Percentiles rank a stretch among this genome's conserved stretches.
Evolutionary conservation across 2,329 filamentous ascomycete genomes (phyloP).

Genomic region (Botrytis squamosa): DNA sequence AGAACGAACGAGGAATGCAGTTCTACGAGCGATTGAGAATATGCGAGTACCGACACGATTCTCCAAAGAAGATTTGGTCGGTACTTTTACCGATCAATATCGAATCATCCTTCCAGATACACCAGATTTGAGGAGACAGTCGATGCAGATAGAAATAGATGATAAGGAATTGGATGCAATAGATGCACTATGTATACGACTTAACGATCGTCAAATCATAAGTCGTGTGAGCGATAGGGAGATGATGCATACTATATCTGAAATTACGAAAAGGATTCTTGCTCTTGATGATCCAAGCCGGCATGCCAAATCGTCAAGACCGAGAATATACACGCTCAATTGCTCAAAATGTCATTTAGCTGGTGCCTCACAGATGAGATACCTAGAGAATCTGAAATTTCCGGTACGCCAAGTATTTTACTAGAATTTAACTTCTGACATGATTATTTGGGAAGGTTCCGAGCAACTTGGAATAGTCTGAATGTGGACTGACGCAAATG

Average conservation of each 20-base stretch:
- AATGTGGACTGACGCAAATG: conserved; percentile 3
- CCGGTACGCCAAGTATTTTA: conserved; percentile 31
- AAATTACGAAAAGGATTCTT: conserved; percentile 41
- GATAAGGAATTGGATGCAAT: conserved; percentile 43
- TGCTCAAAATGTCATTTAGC: conserved; percentile 42
- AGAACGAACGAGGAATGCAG: conserved; percentile 41
- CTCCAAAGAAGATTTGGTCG: conserved; percentile 41
- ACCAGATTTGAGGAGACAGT: conserved; percentile 35
- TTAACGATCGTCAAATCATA: conserved; percentile 41
- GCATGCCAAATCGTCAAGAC: conserved; percentile 35
- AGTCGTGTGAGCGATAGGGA: conserved; percentile 45
- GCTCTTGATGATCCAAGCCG: conserved; percentile 41
- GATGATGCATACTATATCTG: conserved; percentile 41
- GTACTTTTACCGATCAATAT: conserved; percentile 41
- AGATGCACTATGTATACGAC: conserved; percentile 40
- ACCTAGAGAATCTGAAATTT: conserved; percentile 34
- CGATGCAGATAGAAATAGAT: conserved; percentile 35
- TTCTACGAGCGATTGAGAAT: conserved; percentile 41
- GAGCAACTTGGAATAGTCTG: not conserved
- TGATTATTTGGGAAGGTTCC: not conserved
- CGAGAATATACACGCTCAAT: conserved; percentile 42
- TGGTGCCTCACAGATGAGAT: conserved; percentile 41
- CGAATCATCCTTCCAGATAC: conserved; percentile 44
- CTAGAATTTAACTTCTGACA: not conserved
- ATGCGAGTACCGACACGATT: conserved; percentile 41